phyloP scores from a whole-genome alignment of 805 yeast genomes.

The Osmozyma mogii region DNA sequence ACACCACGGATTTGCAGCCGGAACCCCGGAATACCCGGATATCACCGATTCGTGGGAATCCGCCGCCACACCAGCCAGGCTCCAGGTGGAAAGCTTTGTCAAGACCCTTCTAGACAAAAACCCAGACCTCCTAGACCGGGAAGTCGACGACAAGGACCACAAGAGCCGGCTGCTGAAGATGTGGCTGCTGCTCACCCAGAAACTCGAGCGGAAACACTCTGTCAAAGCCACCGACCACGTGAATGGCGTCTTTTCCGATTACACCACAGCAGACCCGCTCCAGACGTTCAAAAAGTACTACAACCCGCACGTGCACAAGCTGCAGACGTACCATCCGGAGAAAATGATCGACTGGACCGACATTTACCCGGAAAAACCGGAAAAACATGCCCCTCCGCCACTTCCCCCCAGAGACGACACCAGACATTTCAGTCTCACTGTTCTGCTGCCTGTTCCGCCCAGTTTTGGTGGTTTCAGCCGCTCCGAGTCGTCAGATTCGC shows the following conservation, averaged over 20 bases:
- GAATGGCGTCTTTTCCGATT: slow-evolving; percentile 25
- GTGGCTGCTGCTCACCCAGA: too few relatives aligned
- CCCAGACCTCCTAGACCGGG: slow-evolving; percentile 29
- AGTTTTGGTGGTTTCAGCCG: slow-evolving; percentile 1
- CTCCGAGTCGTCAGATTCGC: slow-evolving; percentile 1
- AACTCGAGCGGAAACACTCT: slow-evolving; percentile 15
- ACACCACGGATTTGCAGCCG: slow-evolving; percentile 22
- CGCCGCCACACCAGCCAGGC: slow-evolving; percentile 26
- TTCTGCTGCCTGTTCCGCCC: slow-evolving; percentile 2
- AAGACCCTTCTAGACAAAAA: slow-evolving; percentile 21
- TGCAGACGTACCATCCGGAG: slow-evolving; percentile 24
- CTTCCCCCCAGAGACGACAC: slow-evolving; percentile 23
- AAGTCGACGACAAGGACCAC: slow-evolving; percentile 19
- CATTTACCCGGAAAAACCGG: slow-evolving; percentile 2
- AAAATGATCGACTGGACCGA: slow-evolving; percentile 9
- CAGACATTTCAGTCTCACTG: background rate
- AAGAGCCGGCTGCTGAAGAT: too few relatives aligned
- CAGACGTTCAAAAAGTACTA: slow-evolving; percentile 20
- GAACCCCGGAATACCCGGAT: slow-evolving; percentile 17
- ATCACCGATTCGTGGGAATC: slow-evolving; percentile 35
- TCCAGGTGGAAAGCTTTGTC: slow-evolving; percentile 32
- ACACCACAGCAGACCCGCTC: slow-evolving; percentile 25
- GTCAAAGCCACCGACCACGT: slow-evolving; percentile 21
- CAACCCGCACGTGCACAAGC: slow-evolving; percentile 16
- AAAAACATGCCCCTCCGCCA: slow-evolving; percentile 15